These are phyloP conservation scores for Paulownia fortunei DNA, from an alignment of 257 asterid species.

Conservation along the genomic window DNA sequence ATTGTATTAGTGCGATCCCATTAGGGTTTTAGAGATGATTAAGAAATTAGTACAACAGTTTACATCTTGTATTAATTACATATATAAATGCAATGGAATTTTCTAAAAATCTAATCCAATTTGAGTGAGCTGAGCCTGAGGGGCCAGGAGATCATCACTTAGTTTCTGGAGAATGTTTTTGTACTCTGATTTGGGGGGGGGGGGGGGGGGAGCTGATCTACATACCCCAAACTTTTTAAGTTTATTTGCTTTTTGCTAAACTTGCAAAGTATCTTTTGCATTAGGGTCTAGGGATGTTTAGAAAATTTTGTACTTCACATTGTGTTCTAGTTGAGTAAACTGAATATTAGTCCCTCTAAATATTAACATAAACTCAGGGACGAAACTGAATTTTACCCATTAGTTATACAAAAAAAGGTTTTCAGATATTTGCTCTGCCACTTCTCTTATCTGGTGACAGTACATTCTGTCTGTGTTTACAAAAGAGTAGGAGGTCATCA, in stretches of 20 bases:
- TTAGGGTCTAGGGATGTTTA: background rate
- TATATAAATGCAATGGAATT: background rate
- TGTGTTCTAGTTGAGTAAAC: background rate
- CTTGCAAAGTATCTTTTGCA: background rate
- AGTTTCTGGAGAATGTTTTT: background rate
- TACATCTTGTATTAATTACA: background rate
- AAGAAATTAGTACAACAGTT: background rate
- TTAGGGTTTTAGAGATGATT: background rate
- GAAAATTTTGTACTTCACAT: background rate
- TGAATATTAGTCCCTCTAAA: background rate
- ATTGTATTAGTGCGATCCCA: background rate
- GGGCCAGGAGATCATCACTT: background rate
- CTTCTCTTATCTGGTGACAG: background rate
- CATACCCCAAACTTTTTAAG: no score
- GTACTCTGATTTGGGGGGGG: no score
- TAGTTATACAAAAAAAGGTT: no score
- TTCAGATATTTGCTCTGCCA: no score
- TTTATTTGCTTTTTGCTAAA: background rate
- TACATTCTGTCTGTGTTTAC: background rate
- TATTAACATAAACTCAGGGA: background rate
- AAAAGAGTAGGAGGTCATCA: background rate
- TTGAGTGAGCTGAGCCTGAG: background rate
- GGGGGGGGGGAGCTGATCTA: background rate
- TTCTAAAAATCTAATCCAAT: background rate
- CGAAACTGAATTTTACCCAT: background rate